Percentiles rank a stretch among this genome's conserved stretches.
These are phyloP conservation scores for Chalciporus piperatoides DNA, from an alignment of 1,284 basidiomycete genomes.

Conservation along the genomic window DNA sequence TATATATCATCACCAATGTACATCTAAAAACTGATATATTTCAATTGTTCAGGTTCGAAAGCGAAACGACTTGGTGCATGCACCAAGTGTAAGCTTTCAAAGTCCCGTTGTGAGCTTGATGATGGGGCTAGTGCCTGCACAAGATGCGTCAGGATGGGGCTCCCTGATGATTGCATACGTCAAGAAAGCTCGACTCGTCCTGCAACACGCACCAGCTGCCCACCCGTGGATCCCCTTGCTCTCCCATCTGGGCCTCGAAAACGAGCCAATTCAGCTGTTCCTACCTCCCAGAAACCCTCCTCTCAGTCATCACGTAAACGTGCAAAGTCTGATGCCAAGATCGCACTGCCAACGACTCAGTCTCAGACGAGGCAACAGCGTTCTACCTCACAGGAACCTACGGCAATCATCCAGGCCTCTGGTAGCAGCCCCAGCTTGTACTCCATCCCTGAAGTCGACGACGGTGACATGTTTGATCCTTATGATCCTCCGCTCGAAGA, in stretches of 20 bases:
- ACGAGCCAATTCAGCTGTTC: not conserved
- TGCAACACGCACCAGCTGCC: not conserved
- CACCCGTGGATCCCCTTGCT: not conserved
- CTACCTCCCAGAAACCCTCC: not conserved
- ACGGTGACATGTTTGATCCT: too few species aligned
- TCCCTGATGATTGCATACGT: not conserved
- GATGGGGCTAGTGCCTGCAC: constrained; percentile 1
- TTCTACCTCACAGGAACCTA: not conserved
- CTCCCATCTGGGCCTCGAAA: not conserved
- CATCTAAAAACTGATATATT: not conserved
- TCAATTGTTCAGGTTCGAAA: not conserved
- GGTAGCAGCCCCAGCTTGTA: too few species aligned
- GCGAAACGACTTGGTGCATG: not conserved
- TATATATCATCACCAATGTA: not conserved
- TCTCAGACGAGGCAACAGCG: not conserved
- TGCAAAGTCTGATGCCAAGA: not conserved
- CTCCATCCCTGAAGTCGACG: not conserved
- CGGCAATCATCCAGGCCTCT: not conserved
- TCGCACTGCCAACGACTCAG: not conserved
- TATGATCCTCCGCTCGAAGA: not conserved
- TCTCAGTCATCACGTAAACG: not conserved
- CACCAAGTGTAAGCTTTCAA: constrained; percentile 2
- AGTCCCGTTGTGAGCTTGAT: constrained; percentile 1
- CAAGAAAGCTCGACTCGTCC: constrained; percentile 1
- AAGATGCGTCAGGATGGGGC: not conserved